Evolutionary conservation across 495 filamentous ascomycete genomes (phyloP), one percentile per base, ranked within the genome.

Genomic region (Durotheca rogersii): DNA sequence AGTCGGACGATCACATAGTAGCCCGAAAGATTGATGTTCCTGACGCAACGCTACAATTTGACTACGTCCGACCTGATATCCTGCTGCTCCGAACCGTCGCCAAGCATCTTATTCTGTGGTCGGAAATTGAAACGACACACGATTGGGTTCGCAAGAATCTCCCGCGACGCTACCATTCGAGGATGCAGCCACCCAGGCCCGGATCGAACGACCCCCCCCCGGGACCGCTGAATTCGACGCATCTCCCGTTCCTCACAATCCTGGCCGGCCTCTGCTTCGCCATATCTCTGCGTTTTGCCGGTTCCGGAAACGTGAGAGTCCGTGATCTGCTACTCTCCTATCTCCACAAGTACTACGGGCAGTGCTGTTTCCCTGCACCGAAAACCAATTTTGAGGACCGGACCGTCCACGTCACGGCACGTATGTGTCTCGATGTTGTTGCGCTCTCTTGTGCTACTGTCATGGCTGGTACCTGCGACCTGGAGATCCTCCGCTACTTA

Each of bases 81-180:
- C 86, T 96, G 61, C 79, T 99, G 3, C 73, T 99, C 10, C 84
- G 93, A 10, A 96, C 91, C 0, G 73, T 97, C 34, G 87, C 93
- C n/a, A 84, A 84, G 62, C 87, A 96, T 65, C 60, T 99, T 35
- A 96, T 99, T 58, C 82, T 96, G 73, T 99, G 93, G 93, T 84
- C 85, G 50, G 73, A 82, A 39, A 95, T 97, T 43, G 65, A 78
- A 14, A 81, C 88, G 2, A 80, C 71, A 5, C 72, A 80, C 44
- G 69, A 72, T 11, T 99, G 92, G 91, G 81, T 97, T 29, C 72
- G 80, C 37, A 69, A 71, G 21, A 88, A 84, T 44, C 69, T 97
- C 4, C 91, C 90, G 1, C 51, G 62, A n/a, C 72, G 76, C 16
- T 91, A 91, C 63, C 76, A 77, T 30, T 53, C 71, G 0, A 75